Base-by-base conservation (phyloP, 208 protist species). In the Naegleria fowleri region DNA sequence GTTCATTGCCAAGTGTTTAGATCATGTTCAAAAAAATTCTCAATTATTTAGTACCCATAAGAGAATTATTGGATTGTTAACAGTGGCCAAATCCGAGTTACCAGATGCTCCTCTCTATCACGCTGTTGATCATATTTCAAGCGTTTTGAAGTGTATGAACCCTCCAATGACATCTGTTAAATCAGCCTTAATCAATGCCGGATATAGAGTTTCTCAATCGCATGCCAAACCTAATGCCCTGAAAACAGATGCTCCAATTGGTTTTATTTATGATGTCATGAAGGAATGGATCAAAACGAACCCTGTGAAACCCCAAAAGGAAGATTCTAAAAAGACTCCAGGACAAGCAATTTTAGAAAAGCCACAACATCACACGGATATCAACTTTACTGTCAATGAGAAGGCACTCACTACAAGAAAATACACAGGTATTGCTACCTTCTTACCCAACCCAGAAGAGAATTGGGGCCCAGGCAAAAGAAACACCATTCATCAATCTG, bases 131-230 rank as follows among this genome's bases (percentile, higher is more conserved):
- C 93, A 96, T 43, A 89, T 98, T 51, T 94, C 95, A 25, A 95
- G 94, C 38, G 95, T 96, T 91, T 94, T 97, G 85, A 93, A 92
- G 94, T 95, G 86, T 94, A 38, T 19, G 16, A 40, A 29, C 90
- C 96, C 96, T 79, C 93, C 96, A 1, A 96, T 95, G 25, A 95
- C 95, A 43, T 83, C 90, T 39, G 93, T 98, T 91, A 94, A 97
- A 86, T 94, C 93, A 13, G 96, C 96, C 5, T 91, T 98, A 6
- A 92, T 91, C 9, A 94, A 95, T 38, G 92, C 96, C 33, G 97
- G 97, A 25, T 98, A 98, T 91, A 90, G 92, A 36, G 96, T 95
- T 92, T 98, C 96, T 43, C 94, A 97, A 67, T 96, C 98, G 55
- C 98, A 99, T 93, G 97, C 95, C 91, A 92, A 94, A 52, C 94